Evolutionary conservation across 192 early-diverging fungal genomes (phyloP).

Genomic region (Entophlyctis luteolus): DNA sequence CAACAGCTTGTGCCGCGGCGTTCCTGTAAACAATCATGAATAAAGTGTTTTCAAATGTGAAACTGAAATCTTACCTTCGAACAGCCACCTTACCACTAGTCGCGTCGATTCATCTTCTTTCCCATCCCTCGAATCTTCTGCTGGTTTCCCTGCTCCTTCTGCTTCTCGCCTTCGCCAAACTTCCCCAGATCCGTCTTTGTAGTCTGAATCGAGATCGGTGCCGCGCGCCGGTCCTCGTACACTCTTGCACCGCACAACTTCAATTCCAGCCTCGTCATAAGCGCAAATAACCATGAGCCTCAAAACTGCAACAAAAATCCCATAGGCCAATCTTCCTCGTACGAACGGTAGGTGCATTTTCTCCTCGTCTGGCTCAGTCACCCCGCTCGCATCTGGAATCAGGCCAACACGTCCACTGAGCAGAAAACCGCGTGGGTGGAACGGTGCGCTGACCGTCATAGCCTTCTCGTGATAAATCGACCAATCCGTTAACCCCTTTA

Average conservation of each 20-base stretch:
- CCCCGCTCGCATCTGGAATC: background rate
- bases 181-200: background rate
- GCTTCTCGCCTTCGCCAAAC: background rate
- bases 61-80: constrained; percentile 24
- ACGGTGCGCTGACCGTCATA: constrained; percentile 17
- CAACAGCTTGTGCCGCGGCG: constrained; percentile 26
- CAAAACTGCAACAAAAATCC: background rate
- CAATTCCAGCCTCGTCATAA: constrained; percentile 11
- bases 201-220: constrained; percentile 15
- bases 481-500: background rate
- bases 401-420: background rate
- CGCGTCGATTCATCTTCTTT: constrained; percentile 5
- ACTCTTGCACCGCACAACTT: constrained; percentile 7
- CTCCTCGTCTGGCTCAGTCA: background rate
- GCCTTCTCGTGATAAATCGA: background rate
- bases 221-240: background rate
- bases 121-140: background rate
- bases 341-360: background rate
- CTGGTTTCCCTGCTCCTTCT: background rate
- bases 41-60: background rate
- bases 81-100: constrained; percentile 40
- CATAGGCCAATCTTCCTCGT: background rate
- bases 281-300: background rate
- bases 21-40: constrained; percentile 9
- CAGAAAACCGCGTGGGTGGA: background rate